A percentile compares a stretch with the other conserved stretches of the same genome.
These are phyloP conservation scores for Ampelomyces quisqualis DNA, from an alignment of 2,329 filamentous ascomycete genomes.

Conservation along the genomic window DNA sequence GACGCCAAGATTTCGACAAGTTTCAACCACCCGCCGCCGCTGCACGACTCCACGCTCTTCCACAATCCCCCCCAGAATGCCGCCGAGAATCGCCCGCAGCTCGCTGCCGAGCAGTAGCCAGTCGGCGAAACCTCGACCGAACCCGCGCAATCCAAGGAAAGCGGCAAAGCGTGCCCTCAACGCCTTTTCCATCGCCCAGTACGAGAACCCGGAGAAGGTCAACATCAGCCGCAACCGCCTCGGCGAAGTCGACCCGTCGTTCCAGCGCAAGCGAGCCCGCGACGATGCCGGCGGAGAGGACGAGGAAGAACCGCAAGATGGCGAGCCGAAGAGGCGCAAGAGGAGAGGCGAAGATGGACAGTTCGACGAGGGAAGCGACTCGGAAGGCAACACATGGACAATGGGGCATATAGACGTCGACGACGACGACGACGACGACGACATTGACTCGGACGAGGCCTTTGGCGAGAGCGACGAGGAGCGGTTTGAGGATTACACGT, in stretches of 20 bases:
- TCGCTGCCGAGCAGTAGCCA: constrained; percentile 34
- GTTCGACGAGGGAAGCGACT: constrained; percentile 73
- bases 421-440: constrained; percentile 67
- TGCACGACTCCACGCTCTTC: neutral
- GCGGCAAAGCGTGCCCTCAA: constrained; percentile 59
- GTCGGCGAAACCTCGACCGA: constrained; percentile 36
- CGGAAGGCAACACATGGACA: constrained; percentile 82
- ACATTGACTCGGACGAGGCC: constrained; percentile 75
- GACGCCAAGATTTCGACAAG: constrained; percentile 29
- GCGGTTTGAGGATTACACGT: constrained; percentile 73
- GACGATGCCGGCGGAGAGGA: constrained; percentile 55
- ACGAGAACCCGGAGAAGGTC: constrained; percentile 54
- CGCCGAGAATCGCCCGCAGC: constrained; percentile 47
- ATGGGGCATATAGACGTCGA: constrained; percentile 63
- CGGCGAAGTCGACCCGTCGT: constrained; percentile 53
- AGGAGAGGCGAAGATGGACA: constrained; percentile 52
- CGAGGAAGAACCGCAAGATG: constrained; percentile 39
- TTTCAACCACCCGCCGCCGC: constrained; percentile 5
- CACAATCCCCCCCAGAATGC: constrained; percentile 41
- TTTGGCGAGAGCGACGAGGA: constrained; percentile 89
- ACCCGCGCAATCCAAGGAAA: constrained; percentile 46
- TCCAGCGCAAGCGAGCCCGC: constrained; percentile 45
- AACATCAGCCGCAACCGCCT: constrained; percentile 60
- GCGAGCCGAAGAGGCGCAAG: constrained; percentile 37
- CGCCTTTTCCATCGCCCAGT: constrained; percentile 65